Evolutionary conservation across 805 yeast species (phyloP), one percentile per base, ranked within the genome.

Genomic region (Yarrowia divulgata): DNA sequence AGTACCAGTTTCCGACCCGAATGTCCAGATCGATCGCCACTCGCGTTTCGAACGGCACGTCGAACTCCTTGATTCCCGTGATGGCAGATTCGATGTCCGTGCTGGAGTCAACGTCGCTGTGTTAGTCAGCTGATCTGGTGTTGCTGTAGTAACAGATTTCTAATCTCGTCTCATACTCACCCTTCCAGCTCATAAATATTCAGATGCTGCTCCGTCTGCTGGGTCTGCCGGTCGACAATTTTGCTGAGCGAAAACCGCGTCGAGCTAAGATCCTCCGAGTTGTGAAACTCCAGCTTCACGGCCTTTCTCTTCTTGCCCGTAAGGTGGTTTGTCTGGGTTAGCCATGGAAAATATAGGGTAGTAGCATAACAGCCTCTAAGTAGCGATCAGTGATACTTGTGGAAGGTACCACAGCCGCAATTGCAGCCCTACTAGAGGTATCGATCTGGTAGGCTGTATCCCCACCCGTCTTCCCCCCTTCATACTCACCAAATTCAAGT

Each of bases 1-100:
- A 84, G 77, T 94, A 95, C 99, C 99, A 95, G 78, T 93, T 93
- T 18, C 99, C 98, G 10, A 93, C 97, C 71, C 99, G 84, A 34
- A 94, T 81, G 74, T 91, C 80, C 49, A 55, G 57, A 77, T 96
- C 99, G 34, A 96, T 95, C n/a, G 97, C 88, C 0, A 95, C 98
- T 71, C 99, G 85, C 1, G 93, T 97, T 76, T 93, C 97, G 75
- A 91, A 95, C 0, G 99, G 99, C 4, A 95, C 98, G 77, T 95
- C 99, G 73, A 91, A 93, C 77, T 95, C 99, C 73, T 94, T 83
- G 40, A 95, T 85, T 74, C 94, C 98, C 68, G 87, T 88, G 16
- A 95, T 85, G 60, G 76, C 78, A 57, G 83, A 83, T 43, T 88
- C 81, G 3, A 93, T 90, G 71, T 88, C 90, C 9, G 77, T 76